Evolutionary conservation across 2,329 filamentous ascomycete genomes (phyloP), one percentile per base, ranked within the genome.

Genomic region (Exophiala calicioides): DNA sequence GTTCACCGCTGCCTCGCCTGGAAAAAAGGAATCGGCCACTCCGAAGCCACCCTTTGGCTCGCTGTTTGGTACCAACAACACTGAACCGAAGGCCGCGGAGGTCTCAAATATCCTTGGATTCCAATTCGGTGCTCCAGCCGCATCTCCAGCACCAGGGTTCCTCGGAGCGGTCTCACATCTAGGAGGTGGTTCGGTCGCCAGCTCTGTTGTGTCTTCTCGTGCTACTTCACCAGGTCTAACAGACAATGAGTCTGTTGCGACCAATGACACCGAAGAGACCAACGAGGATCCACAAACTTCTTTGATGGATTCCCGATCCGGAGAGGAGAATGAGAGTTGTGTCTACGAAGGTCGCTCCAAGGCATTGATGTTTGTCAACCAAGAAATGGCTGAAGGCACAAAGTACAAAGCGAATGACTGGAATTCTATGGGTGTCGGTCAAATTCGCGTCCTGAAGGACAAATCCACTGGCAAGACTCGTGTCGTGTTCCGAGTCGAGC

Each of bases 401-500:
- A 69, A 69, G 62, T 58, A 64, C 38, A 44, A 34, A 9, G 24
- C 44, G 12, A 76, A 75, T 59, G 69, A 68, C 1, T 94, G 86
- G 86, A 71, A 76, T 21, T 81, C 77, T 1, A 80, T 85, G 63
- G 88, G 88, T 33, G 72, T 88, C 5, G 89, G 89, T 0, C 77
- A 80, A 8, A 70, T 90, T 41, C 83, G 86, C 29, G 64, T 95
- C 10, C 73, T 94, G 52, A 85, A 85, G 66, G 78, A 91, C 70
- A 86, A 87, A 64, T 75, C 76, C 12, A 87, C 82, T 0, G 80
- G 79, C 15, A 75, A 77, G 20, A 78, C 83, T 3, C 81, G 88
- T 30, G 70, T 93, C 34, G 69, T 94, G 15, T 69, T 90, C 52
- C 81, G 88, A 38, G 80, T 81, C n/a, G 85, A 90, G 55, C 86